Evolutionary conservation across 2,329 filamentous ascomycete species (phyloP), one percentile per base, ranked within the genome.

Genomic region (Botrytis deweyae): DNA sequence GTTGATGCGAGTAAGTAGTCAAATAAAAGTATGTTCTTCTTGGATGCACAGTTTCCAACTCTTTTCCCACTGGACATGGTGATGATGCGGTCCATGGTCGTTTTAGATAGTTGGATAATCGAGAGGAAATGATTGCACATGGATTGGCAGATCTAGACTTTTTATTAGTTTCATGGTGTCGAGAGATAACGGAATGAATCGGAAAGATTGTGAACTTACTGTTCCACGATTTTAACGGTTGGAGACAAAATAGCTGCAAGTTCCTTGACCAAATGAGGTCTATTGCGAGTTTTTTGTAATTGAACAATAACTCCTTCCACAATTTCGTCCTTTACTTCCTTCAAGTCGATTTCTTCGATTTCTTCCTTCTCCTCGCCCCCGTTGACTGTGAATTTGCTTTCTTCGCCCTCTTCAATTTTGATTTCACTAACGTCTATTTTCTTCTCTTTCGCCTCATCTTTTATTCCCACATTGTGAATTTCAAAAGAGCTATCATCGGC

Each of bases 21-120:
- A 99, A 89, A 84, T 95, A 98, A 84, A 97, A 98, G 86, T 97
- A 98, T 65, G 97, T 95, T 83, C 96, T 93, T 81, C 95, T 92
- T 33, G 96, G 96, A 82, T 98, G 95, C 61, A 95, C 92, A 59
- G 93, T 91, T 82, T 98, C 94, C 72, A 98, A 89, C 83, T 97
- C 94, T 84, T 98, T 98, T 70, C 93, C 93, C 72, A 98, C 85
- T 5, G 96, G 95, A 83, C 96, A 98, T 71, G 92, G 93, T 69
- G 91, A 87, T 70, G 91, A 84, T 12, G 92, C 89, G 42, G 90
- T 93, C 95, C 92, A 92, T 72, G 93, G 84, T 78, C 96, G 93
- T 85, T 97, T 97, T 80, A 98, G 87, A 84, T 97, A 99, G 49
- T 92, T 90, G 59, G 94, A 92, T 70, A 99, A 87, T 79, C 96